Evolutionary conservation across 2,329 filamentous ascomycete genomes (phyloP), one percentile per base, ranked within the genome.

Genomic region (Aspergillus sp.): DNA sequence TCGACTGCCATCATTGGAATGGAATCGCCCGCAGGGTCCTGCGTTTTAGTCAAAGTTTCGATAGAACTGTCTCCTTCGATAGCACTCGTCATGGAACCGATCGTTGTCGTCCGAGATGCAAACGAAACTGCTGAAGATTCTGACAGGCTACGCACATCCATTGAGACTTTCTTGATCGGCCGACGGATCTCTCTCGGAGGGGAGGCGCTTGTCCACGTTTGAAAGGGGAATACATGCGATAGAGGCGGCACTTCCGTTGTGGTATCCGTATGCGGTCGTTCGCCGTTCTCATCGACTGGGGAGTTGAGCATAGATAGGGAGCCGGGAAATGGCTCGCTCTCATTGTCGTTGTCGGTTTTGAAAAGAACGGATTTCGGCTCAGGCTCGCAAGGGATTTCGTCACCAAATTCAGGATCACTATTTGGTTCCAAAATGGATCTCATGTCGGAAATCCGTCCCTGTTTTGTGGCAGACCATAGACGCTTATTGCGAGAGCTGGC

Each of bases 201-300:
- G 17, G 77, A 74, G 2, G 69, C 65, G 30, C 65, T 78, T 41
- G 74, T 69, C 54, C 83, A 82, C 50, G 80, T 82, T 67, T 95
- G 89, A 57, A 96, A 97, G 0, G 92, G 93, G 61, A 96, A 96
- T 1, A 97, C 91, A 66, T 97, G 93, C 48, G 87, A 82, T 3
- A 97, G 75, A 16, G 68, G 63, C 7, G 70, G 69, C 33, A 63
- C 63, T 42, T 72, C 69, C 6, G 60, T 54, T 3, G 53, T 38
- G 26, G 40, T 50, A 38, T 63, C 60, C 24, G 57, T 45, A 19
- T 49, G 40, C 8, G 45, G 38, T 10, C 47, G 22, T 7, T 64
- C 61, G 22, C 50, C 54, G 42, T 62, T 63, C 9, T 49, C 54
- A 17, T 58, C 58, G 36, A 54, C 44, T 17, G 58, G 53, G 35